Percentiles rank a stretch among this genome's conserved stretches.
These are phyloP conservation scores for Paratinospora sagittata DNA, from an alignment of 164 flowering plant genomes.

Conservation along the genomic window DNA sequence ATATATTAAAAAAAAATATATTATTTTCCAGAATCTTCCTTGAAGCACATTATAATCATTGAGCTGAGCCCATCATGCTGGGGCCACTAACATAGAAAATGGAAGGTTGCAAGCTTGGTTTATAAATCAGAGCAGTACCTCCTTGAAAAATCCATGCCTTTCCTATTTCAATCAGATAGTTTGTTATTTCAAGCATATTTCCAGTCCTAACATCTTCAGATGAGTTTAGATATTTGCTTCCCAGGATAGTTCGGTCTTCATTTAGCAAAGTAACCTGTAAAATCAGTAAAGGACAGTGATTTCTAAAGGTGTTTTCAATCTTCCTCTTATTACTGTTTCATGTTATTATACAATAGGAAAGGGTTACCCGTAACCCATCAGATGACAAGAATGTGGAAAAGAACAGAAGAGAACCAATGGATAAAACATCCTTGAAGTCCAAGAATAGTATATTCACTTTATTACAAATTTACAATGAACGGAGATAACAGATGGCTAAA, in stretches of 20 bases:
- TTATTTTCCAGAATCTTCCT: not conserved
- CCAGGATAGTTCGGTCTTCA: constrained; percentile 29
- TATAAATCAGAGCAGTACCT: constrained; percentile 8
- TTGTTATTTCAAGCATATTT: constrained; percentile 22
- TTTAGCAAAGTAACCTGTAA: constrained; percentile 32
- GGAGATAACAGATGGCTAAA: too few relatives aligned
- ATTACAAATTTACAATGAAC: too few relatives aligned
- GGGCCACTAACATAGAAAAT: not conserved
- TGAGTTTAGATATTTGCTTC: constrained; percentile 26
- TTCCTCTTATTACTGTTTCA: not conserved
- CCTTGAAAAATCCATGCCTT: constrained; percentile 16
- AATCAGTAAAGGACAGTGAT: not conserved
- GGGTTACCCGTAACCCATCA: too few relatives aligned
- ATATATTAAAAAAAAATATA: not conserved
- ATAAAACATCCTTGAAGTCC: too few relatives aligned
- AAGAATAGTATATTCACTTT: too few relatives aligned
- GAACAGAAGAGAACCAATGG: too few relatives aligned
- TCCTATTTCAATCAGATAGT: constrained; percentile 35
- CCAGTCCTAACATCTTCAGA: constrained; percentile 29
- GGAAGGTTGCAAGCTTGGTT: not conserved
- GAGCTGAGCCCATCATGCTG: not conserved
- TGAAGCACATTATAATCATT: not conserved
- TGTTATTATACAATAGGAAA: too few relatives aligned
- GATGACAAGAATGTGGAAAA: too few relatives aligned
- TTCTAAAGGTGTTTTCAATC: not conserved